Conservation (phyloP, 495 filamentous ascomycete species). For the Neurospora sublineolata region DNA sequence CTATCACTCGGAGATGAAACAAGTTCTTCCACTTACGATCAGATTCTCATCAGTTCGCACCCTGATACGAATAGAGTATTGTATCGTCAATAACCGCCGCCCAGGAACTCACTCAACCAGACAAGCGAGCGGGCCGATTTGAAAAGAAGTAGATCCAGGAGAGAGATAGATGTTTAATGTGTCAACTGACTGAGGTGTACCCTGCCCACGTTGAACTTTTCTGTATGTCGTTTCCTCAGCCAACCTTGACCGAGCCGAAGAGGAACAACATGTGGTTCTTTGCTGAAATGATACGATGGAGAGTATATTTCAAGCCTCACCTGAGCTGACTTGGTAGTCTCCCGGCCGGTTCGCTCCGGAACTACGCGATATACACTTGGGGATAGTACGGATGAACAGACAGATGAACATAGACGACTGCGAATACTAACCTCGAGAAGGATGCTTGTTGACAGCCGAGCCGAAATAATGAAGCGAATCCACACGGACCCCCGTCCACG, state of each 20-base stretch:
- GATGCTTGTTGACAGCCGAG: neutral
- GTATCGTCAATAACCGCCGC: too few relatives aligned
- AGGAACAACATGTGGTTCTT: neutral
- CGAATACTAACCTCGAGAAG: neutral
- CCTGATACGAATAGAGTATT: too few relatives aligned
- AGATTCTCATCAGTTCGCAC: too few relatives aligned
- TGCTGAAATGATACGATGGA: neutral
- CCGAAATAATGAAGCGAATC: neutral
- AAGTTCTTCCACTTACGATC: too few relatives aligned
- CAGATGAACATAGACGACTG: neutral
- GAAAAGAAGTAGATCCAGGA: too few relatives aligned
- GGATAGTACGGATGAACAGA: neutral
- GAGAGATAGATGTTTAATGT: too few relatives aligned
- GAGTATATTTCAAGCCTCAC: neutral
- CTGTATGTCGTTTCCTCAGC: neutral
- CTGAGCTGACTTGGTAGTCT: neutral
- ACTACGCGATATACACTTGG: too few relatives aligned
- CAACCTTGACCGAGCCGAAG: neutral
- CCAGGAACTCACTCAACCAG: too few relatives aligned
- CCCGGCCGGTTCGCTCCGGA: neutral
- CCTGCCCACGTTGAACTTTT: neutral
- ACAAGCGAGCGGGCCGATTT: too few relatives aligned
- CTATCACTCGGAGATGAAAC: too few relatives aligned
- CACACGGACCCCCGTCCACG: neutral
- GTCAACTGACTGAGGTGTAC: too few relatives aligned